Evolutionary conservation across 305 asterid genomes (phyloP).

Genomic region (Fraxinus sp.): DNA sequence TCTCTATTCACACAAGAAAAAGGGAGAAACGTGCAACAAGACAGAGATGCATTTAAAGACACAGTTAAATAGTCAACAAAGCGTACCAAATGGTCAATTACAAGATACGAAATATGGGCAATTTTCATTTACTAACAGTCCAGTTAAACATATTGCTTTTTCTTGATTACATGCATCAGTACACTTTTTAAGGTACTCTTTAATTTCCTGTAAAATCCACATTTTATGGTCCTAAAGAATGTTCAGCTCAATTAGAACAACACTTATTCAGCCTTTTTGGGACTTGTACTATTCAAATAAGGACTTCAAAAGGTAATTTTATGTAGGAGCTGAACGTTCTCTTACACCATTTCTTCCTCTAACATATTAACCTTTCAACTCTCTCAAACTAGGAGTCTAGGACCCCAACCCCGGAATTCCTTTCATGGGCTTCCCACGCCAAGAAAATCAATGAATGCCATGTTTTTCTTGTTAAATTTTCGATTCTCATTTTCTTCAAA

Average conservation of each 20-base stretch:
- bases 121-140: not conserved
- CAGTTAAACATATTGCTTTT: not conserved
- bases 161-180: not conserved
- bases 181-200: not conserved
- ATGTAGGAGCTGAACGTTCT: not conserved
- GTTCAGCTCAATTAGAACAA: not conserved
- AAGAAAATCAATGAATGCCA: slow-evolving; percentile 41
- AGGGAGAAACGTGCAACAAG: not conserved
- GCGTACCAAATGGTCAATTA: not conserved
- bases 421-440: slow-evolving; percentile 38
- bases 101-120: not conserved
- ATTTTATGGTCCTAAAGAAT: not conserved
- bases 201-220: not conserved
- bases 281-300: not conserved
- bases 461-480: slow-evolving; percentile 5
- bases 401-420: not conserved
- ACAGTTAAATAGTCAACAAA: not conserved
- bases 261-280: not conserved
- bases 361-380: not conserved
- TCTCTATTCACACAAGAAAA: not conserved
- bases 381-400: not conserved
- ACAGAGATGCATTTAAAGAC: not conserved
- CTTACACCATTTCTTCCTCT: not conserved
- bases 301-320: not conserved
- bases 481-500: slow-evolving; percentile 15